Evolutionary conservation across 768 basidiomycete species (phyloP), one percentile per base, ranked within the genome.

Genomic region (Kondoa malvinella): DNA sequence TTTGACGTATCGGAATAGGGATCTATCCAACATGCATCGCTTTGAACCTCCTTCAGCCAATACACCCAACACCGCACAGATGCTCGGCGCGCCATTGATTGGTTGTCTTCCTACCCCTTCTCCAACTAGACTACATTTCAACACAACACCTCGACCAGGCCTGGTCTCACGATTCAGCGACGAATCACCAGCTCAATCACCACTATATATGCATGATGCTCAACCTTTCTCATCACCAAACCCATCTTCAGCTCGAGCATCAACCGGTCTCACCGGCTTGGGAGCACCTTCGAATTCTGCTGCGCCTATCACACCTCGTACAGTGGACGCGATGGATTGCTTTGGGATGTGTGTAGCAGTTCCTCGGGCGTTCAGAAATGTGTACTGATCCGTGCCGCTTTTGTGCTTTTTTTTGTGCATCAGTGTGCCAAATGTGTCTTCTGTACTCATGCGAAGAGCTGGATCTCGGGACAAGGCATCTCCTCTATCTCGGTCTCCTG

Each of bases 91-190:
- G 32, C 61, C 61, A 17, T 32, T 27, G 30, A 63, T 63, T 21
- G 61, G 61, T 33, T 63, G 61, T 29, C 12, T 30, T 3, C 61
- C 61, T 14, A 31, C 61, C 8, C 61, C 61, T 63, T 63, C 61
- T 17, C 61, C 61, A 16, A 63, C 61, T 29, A 33, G 16, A 16
- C 16, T 63, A 8, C n/a, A 3, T 33, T 63, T 63, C 16, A 27
- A 27, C 27, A 63, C 14, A 3, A 63, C 61, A 3, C 61, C 61
- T 63, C 61, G 61, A 15, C 61, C 61, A 27, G 61, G 61, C 27
- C 61, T 63, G n/a, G 30, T 29, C 61, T 63, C 61, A 21, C 61
- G 61, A 3, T 63, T 63, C 61, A 31, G 29, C 32, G 61, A 63
- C 61, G 61, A 63, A 15, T 63, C 61, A 16, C 33, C 61, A 16